These are phyloP conservation scores for Neofusicoccum sp. DNA, from an alignment of 2,329 filamentous ascomycete species.

Conservation along the genomic window DNA sequence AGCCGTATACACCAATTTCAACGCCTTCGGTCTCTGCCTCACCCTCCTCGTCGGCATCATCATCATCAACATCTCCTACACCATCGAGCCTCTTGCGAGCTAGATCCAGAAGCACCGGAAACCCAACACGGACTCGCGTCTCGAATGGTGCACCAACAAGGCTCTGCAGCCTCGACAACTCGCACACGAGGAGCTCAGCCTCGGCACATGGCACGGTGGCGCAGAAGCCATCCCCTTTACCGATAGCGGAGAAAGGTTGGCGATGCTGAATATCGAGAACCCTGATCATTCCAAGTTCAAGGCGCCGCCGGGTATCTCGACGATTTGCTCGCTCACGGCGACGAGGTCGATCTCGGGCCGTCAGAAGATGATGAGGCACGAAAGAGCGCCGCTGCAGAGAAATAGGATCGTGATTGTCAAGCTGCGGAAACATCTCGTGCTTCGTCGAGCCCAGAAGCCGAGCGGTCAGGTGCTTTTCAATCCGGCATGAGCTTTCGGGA, in stretches of 20 bases:
- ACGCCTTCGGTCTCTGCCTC: neutral
- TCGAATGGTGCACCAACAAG: neutral
- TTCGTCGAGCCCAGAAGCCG: too few relatives aligned
- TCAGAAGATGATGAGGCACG: too few relatives aligned
- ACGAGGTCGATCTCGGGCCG: too few relatives aligned
- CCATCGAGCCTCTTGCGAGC: neutral
- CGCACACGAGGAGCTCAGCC: conserved; percentile 1
- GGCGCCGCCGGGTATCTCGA: too few relatives aligned
- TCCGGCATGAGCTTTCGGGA: too few relatives aligned
- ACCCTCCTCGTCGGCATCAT: neutral
- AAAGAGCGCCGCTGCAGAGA: too few relatives aligned
- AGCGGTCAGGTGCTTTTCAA: too few relatives aligned
- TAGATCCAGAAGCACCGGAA: neutral
- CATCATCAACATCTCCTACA: neutral
- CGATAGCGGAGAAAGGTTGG: neutral
- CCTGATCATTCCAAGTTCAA: neutral
- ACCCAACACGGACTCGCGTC: neutral
- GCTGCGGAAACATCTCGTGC: too few relatives aligned
- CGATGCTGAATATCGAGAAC: neutral
- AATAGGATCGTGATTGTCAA: too few relatives aligned
- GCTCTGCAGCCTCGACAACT: conserved; percentile 3
- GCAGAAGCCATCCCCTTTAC: neutral
- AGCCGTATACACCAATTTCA: conserved; percentile 17
- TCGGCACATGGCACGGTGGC: neutral
- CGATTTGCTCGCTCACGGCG: too few relatives aligned